Evolutionary conservation across 2,329 filamentous ascomycete species (phyloP).

Genomic region (Didymella keratinophila): DNA sequence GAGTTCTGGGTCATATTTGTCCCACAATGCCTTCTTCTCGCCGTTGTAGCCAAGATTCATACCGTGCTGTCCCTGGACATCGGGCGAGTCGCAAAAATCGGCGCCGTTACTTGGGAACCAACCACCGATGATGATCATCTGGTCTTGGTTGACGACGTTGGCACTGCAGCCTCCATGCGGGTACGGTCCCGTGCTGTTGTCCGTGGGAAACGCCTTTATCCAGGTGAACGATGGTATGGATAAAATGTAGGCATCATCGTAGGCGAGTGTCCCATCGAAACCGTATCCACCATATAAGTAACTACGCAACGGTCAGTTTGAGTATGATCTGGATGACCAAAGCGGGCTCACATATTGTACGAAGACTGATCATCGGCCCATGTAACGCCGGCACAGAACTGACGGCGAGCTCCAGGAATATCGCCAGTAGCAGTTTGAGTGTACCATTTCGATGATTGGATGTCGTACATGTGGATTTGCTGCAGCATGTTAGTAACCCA

Average conservation of each 20-base stretch:
- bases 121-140: constrained; percentile 71
- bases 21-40: constrained; percentile 58
- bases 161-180: constrained; percentile 65
- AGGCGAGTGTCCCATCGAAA: constrained; percentile 60
- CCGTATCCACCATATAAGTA: constrained; percentile 69
- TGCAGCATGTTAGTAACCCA: constrained; percentile 27
- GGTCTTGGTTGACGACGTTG: constrained; percentile 63
- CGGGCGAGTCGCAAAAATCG: constrained; percentile 61
- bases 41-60: constrained; percentile 63
- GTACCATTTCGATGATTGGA: constrained; percentile 67
- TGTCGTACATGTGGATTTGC: constrained; percentile 67
- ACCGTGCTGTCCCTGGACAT: constrained; percentile 64
- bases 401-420: constrained; percentile 61
- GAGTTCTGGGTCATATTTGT: constrained; percentile 59
- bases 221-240: constrained; percentile 69
- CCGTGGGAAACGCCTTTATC: constrained; percentile 63
- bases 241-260: constrained; percentile 69
- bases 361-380: constrained; percentile 67
- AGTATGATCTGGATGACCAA: not conserved
- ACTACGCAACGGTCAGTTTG: constrained; percentile 44
- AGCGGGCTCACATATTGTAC: constrained; percentile 65
- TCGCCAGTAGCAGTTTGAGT: constrained; percentile 64
- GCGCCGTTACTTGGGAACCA: constrained; percentile 53
- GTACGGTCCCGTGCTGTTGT: constrained; percentile 45
- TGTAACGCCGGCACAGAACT: constrained; percentile 68